phyloP scores from a whole-genome alignment of 2,329 filamentous ascomycete species.

The Claviceps sorghi region DNA sequence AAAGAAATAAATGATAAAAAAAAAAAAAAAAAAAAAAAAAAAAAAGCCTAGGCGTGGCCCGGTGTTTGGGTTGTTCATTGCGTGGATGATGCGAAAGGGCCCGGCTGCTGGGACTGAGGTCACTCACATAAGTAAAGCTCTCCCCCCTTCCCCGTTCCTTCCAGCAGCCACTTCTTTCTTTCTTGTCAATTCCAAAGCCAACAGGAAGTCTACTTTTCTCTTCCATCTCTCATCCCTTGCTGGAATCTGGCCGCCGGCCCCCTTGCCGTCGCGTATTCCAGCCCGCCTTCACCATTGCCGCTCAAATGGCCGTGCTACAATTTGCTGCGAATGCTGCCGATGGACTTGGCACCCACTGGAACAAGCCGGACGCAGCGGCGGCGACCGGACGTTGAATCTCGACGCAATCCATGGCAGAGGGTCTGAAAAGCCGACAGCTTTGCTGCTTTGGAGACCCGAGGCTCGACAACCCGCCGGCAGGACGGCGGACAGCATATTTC shows the following conservation, averaged over 20 bases:
- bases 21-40: background rate
- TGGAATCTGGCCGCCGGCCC: conserved; percentile 3
- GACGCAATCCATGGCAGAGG: background rate
- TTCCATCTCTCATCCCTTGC: conserved; percentile 3
- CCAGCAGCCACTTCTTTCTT: conserved; percentile 11
- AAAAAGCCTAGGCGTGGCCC: conserved; percentile 3
- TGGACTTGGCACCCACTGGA: conserved; percentile 3
- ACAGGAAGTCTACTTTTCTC: background rate
- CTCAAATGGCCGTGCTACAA: background rate
- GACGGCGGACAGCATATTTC: background rate
- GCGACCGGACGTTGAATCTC: background rate
- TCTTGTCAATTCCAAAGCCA: conserved; percentile 11
- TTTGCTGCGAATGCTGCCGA: background rate
- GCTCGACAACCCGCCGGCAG: background rate
- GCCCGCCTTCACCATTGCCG: background rate
- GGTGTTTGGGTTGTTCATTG: conserved; percentile 4
- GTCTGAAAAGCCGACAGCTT: background rate
- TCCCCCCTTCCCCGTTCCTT: conserved; percentile 18
- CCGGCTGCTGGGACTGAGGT: conserved; percentile 7
- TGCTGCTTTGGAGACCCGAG: background rate
- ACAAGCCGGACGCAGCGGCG: background rate
- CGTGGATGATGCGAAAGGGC: conserved; percentile 5
- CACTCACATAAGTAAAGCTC: conserved; percentile 23
- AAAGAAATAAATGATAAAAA: background rate
- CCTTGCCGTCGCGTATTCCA: conserved; percentile 4